A percentile compares a stretch with the other conserved stretches of the same genome.
Evolutionary conservation across 2,329 filamentous ascomycete genomes (phyloP).

Genomic region (Orbilia brochopaga): DNA sequence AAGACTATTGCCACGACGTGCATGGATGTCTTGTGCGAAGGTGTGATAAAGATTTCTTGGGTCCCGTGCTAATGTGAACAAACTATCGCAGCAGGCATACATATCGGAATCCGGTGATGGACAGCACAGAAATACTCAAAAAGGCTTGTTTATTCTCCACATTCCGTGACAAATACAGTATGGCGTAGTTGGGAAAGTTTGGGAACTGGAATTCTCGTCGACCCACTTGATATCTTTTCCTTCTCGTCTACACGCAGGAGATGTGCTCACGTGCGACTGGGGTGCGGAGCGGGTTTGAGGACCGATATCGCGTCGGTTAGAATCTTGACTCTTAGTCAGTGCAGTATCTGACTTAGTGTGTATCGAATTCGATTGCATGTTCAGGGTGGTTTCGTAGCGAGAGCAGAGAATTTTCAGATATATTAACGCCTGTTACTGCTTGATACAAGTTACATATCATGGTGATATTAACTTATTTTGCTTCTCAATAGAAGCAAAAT

Average conservation of each 20-base stretch:
- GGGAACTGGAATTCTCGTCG: conserved; percentile 15
- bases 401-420: conserved; percentile 17
- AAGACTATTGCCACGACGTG: conserved; percentile 21
- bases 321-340: not conserved
- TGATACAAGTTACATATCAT: too few relatives aligned
- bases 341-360: not conserved
- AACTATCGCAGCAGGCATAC: too few relatives aligned
- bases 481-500: not conserved
- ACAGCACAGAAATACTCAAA: not conserved
- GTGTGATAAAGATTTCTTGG: not conserved
- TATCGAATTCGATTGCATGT: not conserved
- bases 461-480: too few relatives aligned
- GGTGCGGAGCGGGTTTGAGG: conserved; percentile 18
- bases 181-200: conserved; percentile 17
- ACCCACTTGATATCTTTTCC: conserved; percentile 5
- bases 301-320: conserved; percentile 38
- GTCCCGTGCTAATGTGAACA: conserved; percentile 2
- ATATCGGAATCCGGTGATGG: too few relatives aligned
- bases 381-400: not conserved
- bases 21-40: conserved; percentile 6
- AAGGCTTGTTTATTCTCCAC: conserved; percentile 20
- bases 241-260: conserved; percentile 13
- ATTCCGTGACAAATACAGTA: conserved; percentile 11
- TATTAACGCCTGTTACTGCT: conserved; percentile 11
- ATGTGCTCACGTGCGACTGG: conserved; percentile 30